These are phyloP conservation scores for Hansenula sp. DNA, from an alignment of 1,139 yeast genomes.

Conservation along the genomic window DNA sequence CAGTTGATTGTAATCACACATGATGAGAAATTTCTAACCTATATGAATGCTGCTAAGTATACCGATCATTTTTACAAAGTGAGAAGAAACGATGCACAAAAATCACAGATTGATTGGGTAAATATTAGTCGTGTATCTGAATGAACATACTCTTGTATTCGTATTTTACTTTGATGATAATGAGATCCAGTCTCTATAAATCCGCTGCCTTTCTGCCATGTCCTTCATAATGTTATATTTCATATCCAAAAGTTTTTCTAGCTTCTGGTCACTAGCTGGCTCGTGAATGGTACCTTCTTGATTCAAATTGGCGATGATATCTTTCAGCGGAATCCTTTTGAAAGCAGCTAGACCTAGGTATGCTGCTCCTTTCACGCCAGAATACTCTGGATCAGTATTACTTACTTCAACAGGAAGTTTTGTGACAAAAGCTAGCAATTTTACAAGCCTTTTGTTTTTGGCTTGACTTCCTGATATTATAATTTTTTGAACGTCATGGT, in stretches of 20 bases:
- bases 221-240: constrained; percentile 34
- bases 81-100: constrained; percentile 74
- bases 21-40: constrained; percentile 84
- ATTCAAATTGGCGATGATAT: constrained; percentile 8
- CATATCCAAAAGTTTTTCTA: constrained; percentile 18
- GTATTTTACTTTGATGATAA: background rate
- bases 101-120: constrained; percentile 64
- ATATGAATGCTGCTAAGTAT: constrained; percentile 80
- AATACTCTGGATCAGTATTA: constrained; percentile 22
- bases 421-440: constrained; percentile 26
- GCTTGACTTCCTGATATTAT: constrained; percentile 51
- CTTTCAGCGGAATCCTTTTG: constrained; percentile 6
- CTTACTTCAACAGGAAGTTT: constrained; percentile 24
- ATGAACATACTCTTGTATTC: constrained; percentile 6
- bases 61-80: constrained; percentile 89
- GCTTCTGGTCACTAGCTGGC: constrained; percentile 1
- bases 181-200: constrained; percentile 22
- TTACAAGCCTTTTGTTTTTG: constrained; percentile 38
- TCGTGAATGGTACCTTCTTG: constrained; percentile 3
- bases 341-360: constrained; percentile 23
- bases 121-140: constrained; percentile 34
- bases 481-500: constrained; percentile 27
- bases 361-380: constrained; percentile 39
- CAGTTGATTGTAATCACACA: constrained; percentile 94
- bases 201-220: constrained; percentile 34